phyloP scores from a whole-genome alignment of 2,329 filamentous ascomycete species.

The Gaeumannomyces tritici region DNA sequence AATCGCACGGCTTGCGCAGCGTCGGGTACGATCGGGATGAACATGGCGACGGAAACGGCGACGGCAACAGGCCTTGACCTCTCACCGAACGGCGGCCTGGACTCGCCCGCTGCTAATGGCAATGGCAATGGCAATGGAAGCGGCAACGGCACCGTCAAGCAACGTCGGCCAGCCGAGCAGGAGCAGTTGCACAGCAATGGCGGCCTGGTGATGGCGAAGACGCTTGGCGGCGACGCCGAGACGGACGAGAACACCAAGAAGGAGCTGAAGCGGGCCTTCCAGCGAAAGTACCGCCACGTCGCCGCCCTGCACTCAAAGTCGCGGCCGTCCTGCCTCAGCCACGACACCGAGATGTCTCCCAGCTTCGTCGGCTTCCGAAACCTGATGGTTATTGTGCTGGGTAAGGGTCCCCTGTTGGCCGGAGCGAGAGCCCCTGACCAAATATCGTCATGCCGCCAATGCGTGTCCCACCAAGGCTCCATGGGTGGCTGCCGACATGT shows the following conservation, averaged over 20 bases:
- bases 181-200: background rate
- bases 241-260: slow-evolving; percentile 12
- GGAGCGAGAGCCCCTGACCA: background rate
- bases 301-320: slow-evolving; percentile 70
- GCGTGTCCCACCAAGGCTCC: background rate
- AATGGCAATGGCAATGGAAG: slow-evolving; percentile 4
- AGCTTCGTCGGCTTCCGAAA: slow-evolving; percentile 94
- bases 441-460: slow-evolving; percentile 2
- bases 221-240: background rate
- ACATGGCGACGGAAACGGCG: background rate
- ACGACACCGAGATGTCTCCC: slow-evolving; percentile 63
- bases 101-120: slow-evolving; percentile 14
- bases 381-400: slow-evolving; percentile 85
- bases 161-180: background rate
- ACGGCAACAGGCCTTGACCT: slow-evolving; percentile 2
- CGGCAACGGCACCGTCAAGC: background rate
- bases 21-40: background rate
- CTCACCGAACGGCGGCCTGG: background rate
- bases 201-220: background rate
- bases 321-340: slow-evolving; percentile 73
- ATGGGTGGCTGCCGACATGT: background rate
- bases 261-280: slow-evolving; percentile 25
- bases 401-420: slow-evolving; percentile 34
- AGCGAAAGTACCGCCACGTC: slow-evolving; percentile 80
- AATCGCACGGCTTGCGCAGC: background rate